Evolutionary conservation across 169 alveolate species (phyloP), one percentile per base, ranked within the genome.

Genomic region (Eimeria tenella): DNA sequence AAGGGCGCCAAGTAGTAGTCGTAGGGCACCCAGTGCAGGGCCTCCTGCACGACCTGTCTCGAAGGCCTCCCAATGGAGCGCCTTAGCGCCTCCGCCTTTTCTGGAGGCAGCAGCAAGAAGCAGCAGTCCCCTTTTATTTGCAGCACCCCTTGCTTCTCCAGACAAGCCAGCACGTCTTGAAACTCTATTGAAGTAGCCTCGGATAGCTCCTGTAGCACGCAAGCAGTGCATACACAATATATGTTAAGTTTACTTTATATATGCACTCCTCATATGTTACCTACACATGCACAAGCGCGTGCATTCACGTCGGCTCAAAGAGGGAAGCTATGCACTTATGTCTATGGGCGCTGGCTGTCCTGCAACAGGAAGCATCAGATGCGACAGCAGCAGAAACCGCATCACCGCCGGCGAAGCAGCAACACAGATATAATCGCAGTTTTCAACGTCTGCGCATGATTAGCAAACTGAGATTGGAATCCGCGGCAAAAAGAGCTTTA

Each of bases 11-110:
- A 77, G 73, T 96, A 97, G 62, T 96, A 96, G 92, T 98, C 99
- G 86, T 98, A 98, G 19, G 99, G 98, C 0, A 97, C 97, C 98
- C 98, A 98, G 93, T 97, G 98, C 62, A 98, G 95, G 81, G 97
- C 97, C 15, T 96, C 97, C 95, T 95, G 96, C 86, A 94, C 94
- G 86, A 97, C 95, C 11, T 93, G 96, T 52, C 97, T 93, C 23
- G 97, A 97, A 56, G 97, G 97, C 19, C 97, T 95, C 15, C 98
- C 97, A 5, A 97, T 53, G 55, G 96, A 95, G 23, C 96, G 90
- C 83, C 94, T 93, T 52, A 98, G 96, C 62, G 96, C 96, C 65
- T 96, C 94, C 94, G 96, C 88, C 93, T 96, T 96, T 88, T 97
- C 97, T 31, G 97, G 96, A 3, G 97, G 97, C 17, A 97, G 95